phyloP scores from a whole-genome alignment of 306 rosid species.

The Acmispon strigosus region DNA sequence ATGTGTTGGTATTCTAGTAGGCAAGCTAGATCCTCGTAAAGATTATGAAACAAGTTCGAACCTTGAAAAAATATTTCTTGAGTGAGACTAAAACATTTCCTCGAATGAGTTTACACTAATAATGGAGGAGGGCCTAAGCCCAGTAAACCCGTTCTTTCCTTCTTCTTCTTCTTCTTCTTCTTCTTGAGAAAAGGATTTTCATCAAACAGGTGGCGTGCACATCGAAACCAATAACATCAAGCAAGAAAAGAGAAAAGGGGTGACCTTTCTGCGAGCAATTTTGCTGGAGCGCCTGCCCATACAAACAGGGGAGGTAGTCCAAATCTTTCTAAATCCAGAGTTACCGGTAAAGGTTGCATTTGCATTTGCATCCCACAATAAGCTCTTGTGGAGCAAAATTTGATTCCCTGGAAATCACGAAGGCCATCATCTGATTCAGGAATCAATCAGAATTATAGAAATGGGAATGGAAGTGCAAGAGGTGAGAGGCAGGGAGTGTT shows the following conservation, averaged over 20 bases:
- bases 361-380: constrained; percentile 20
- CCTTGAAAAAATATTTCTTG: too few species aligned
- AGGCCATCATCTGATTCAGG: neutral
- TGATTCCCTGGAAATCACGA: constrained; percentile 45
- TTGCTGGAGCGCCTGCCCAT: constrained; percentile 96
- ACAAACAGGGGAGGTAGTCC: constrained; percentile 55
- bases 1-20: too few species aligned
- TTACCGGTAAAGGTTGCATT: neutral
- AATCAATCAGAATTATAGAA: neutral
- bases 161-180: too few species aligned
- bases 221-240: neutral
- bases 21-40: too few species aligned
- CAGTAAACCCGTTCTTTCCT: too few species aligned
- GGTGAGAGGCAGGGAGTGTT: neutral
- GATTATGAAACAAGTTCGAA: too few species aligned
- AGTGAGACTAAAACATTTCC: too few species aligned
- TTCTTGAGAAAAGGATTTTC: too few species aligned
- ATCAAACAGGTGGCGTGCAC: constrained; percentile 42
- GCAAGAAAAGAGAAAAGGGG: neutral
- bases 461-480: neutral
- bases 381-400: constrained; percentile 20
- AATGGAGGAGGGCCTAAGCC: too few species aligned
- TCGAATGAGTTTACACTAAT: too few species aligned
- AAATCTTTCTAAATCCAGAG: constrained; percentile 35
- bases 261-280: constrained; percentile 92